phyloP scores from a whole-genome alignment of 305 asterid genomes.

The Nicotiana rustica region DNA sequence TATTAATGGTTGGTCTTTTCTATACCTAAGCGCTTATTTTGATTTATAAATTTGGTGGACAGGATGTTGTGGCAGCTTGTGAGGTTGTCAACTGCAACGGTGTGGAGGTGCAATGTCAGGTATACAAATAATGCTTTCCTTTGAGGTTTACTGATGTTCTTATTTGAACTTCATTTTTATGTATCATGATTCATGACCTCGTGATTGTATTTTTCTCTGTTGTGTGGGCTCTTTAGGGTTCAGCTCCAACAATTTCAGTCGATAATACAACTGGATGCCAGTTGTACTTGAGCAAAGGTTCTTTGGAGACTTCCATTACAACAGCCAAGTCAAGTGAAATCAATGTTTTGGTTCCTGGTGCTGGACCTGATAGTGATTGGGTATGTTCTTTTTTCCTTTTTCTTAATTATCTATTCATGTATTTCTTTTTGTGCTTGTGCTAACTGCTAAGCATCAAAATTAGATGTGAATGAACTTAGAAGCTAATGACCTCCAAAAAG shows the following conservation, averaged over 20 bases:
- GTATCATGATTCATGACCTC: neutral
- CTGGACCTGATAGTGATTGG: slow-evolving; percentile 89
- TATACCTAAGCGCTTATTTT: slow-evolving; percentile 10
- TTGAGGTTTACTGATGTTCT: neutral
- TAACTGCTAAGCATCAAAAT: neutral
- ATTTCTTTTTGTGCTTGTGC: slow-evolving; percentile 24
- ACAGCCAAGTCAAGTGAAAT: slow-evolving; percentile 96
- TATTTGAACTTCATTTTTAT: neutral
- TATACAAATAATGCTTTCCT: slow-evolving; percentile 39
- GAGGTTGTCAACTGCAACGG: slow-evolving; percentile 91
- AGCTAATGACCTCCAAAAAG: neutral
- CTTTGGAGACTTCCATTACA: slow-evolving; percentile 83
- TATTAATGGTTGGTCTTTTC: slow-evolving; percentile 3
- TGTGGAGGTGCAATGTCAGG: slow-evolving; percentile 98
- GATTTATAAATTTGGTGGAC: slow-evolving; percentile 39
- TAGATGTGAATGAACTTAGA: slow-evolving; percentile 19
- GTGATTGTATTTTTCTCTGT: slow-evolving; percentile 2
- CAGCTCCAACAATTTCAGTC: slow-evolving; percentile 93
- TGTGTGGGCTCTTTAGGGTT: slow-evolving; percentile 58
- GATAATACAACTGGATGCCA: slow-evolving; percentile 98
- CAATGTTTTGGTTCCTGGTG: slow-evolving; percentile 86
- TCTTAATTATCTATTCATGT: neutral
- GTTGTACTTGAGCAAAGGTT: slow-evolving; percentile 85
- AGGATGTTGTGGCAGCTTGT: slow-evolving; percentile 99
- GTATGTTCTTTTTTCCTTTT: slow-evolving; percentile 52